These are phyloP conservation scores for Phytomonas sp. DNA, from an alignment of 208 protist genomes.

Conservation along the genomic window DNA sequence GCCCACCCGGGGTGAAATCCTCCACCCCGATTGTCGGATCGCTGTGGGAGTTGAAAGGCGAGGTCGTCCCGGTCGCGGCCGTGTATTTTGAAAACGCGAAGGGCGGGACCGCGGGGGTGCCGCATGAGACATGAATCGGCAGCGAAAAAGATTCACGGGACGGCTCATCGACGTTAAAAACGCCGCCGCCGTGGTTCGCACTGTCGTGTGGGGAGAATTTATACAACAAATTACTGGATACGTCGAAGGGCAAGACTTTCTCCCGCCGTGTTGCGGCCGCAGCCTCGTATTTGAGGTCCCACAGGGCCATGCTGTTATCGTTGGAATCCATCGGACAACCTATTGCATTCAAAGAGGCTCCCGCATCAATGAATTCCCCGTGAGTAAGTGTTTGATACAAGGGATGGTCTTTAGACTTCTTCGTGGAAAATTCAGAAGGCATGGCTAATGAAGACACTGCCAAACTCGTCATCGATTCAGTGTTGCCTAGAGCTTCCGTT, in stretches of 20 bases:
- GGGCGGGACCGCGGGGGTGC: too few species aligned
- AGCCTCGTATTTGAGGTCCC: background rate
- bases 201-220: background rate
- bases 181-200: background rate
- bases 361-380: background rate
- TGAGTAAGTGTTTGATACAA: background rate
- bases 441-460: background rate
- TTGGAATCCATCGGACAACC: background rate
- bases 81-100: background rate
- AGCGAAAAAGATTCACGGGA: background rate
- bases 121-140: background rate
- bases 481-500: background rate
- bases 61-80: background rate
- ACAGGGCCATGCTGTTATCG: background rate
- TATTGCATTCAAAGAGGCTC: background rate
- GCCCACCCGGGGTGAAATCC: background rate
- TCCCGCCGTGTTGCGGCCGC: background rate
- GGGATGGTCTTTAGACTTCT: background rate
- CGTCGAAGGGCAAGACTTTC: background rate
- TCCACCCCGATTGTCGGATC: background rate
- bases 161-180: background rate
- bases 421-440: background rate
- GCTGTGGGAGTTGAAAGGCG: background rate
- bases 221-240: background rate
- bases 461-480: background rate